Conservation (phyloP, 306 rosid species). For the Trichosanthes truncata region DNA sequence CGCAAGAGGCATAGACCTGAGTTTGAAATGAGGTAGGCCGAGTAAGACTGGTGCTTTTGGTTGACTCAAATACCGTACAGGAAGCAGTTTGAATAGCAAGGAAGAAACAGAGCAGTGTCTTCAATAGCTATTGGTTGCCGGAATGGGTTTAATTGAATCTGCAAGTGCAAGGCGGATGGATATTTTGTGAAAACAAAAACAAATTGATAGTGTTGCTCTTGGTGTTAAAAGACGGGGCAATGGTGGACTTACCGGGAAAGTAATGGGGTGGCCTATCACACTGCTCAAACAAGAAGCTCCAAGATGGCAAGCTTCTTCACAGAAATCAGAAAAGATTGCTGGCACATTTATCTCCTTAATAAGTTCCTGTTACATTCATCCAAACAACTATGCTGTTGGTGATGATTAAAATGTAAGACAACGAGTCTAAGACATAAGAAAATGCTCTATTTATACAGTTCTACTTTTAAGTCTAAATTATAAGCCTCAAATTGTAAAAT, state of each 20-base stretch:
- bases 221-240: not conserved
- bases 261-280: constrained; percentile 35
- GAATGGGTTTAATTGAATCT: constrained; percentile 91
- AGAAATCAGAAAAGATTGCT: constrained; percentile 68
- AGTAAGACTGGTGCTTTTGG: constrained; percentile 6
- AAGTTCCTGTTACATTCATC: constrained; percentile 40
- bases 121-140: constrained; percentile 76
- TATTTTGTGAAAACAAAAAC: not conserved
- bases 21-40: not conserved
- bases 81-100: constrained; percentile 87
- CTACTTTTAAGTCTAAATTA: not conserved
- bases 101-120: constrained; percentile 60
- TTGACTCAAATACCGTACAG: constrained; percentile 53
- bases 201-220: not conserved
- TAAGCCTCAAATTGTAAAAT: not conserved
- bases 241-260: constrained; percentile 42
- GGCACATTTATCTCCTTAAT: constrained; percentile 46
- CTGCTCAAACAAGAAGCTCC: constrained; percentile 62
- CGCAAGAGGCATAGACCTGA: not conserved
- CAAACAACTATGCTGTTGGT: not conserved
- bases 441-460: not conserved
- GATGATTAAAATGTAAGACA: not conserved
- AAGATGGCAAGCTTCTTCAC: constrained; percentile 95
- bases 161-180: constrained; percentile 32
- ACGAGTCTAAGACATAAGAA: not conserved